Percentiles rank a stretch among this genome's conserved stretches.
Conservation (phyloP, 2,329 filamentous ascomycete genomes). For the Lasiodiplodia gonubiensis region DNA sequence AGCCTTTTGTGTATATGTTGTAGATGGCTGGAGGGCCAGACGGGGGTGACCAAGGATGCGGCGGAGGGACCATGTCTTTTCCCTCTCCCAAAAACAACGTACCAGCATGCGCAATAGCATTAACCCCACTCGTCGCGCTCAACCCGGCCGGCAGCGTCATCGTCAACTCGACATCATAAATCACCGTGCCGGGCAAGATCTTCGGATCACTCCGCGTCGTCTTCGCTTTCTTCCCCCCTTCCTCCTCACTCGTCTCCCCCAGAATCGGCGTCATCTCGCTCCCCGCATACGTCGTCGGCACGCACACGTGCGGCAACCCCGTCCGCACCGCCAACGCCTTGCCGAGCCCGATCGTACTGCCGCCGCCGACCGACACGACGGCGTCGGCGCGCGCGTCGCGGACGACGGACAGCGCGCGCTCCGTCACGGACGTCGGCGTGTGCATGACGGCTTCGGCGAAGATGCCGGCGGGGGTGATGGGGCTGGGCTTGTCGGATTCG, state of each 20-base stretch:
- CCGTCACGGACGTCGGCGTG: conserved; percentile 64
- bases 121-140: conserved; percentile 65
- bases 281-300: conserved; percentile 46
- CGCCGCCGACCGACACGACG: conserved; percentile 66
- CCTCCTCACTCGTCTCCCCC: conserved; percentile 58
- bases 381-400: conserved; percentile 57
- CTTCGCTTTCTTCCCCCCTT: conserved; percentile 65
- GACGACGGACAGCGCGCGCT: conserved; percentile 59
- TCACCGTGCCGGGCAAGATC: conserved; percentile 65
- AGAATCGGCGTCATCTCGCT: conserved; percentile 69
- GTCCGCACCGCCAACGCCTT: conserved; percentile 44
- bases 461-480: conserved; percentile 50
- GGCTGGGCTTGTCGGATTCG: not conserved
- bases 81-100: conserved; percentile 26
- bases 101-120: conserved; percentile 69
- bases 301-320: conserved; percentile 42
- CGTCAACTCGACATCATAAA: conserved; percentile 69
- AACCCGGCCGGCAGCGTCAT: conserved; percentile 61
- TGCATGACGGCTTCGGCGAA: conserved; percentile 68
- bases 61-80: no score
- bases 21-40: not conserved
- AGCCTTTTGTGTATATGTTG: not conserved
- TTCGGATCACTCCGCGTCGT: conserved; percentile 63
- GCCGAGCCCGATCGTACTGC: conserved; percentile 66
- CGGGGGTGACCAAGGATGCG: no score